Base-by-base conservation (phyloP, 75 land plant species). In the Pseudotsuga menziesii region DNA sequence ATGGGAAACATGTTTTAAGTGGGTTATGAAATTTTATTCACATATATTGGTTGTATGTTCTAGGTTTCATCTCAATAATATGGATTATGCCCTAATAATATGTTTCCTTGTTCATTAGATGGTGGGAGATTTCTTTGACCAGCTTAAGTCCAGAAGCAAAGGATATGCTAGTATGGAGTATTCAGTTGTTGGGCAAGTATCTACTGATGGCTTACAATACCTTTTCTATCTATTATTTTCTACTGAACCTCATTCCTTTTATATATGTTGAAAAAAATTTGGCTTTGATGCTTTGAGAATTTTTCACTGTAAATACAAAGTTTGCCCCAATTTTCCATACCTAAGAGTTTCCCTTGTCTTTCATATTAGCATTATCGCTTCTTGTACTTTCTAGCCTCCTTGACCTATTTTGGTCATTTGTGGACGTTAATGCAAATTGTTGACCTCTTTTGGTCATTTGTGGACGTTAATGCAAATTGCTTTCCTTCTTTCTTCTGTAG, bases 81-180 rank as follows among this genome's bases (percentile, higher is more conserved):
- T 19, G 19, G 5, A 26, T 11, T 70, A 4, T 32, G 2, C 9
- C 48, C 72, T 77, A 22, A 48, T 63, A 76, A 15, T 72, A 12
- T 64, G 56, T 48, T 58, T 69, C n/a, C 41, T 26, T 69, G 32
- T 74, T 20, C 80, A 73, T 73, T 54, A 94, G 98, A 97, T 97
- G 98, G 99, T 94, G 13, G 99, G 99, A 39, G 99, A 97, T 72
- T 97, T 97, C 76, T 97, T 97, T 88, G 98, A 97, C 75, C 99
- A 97, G 76, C 84, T 97, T 35, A 97, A 97, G 64, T 97, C 99
- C 54, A 90, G 95, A 79, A 94, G 89, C 83, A 97, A 97, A 79
- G 99, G 99, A 74, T 97, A 97, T 82, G 99, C 98, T 74, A 97
- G 99, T 88, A 97, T 97, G 99, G 99, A 97, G 74, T 97, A 97